Conservation (phyloP, 495 filamentous ascomycete genomes). For the Aeminium ludgeri region DNA sequence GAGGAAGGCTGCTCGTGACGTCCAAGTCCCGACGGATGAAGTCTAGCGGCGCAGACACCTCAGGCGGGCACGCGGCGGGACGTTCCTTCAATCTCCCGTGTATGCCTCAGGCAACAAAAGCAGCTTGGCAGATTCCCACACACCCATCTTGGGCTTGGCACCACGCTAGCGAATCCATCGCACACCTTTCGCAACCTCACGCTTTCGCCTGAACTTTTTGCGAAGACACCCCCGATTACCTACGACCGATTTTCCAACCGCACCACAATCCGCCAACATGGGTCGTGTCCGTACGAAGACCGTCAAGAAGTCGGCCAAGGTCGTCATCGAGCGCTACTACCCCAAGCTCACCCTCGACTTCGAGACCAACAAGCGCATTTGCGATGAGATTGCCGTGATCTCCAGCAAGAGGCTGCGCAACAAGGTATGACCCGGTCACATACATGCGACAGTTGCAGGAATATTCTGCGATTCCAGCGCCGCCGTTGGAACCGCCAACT, state of each 20-base stretch:
- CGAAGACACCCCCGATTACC: not conserved
- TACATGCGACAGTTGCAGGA: not conserved
- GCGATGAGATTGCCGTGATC: conserved; percentile 99
- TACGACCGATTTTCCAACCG: not conserved
- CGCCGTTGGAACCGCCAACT: not conserved
- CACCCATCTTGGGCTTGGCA: too few relatives aligned
- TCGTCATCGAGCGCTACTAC: conserved; percentile 84
- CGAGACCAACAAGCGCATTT: conserved; percentile 99
- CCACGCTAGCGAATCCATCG: too few relatives aligned
- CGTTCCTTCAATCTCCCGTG: too few relatives aligned
- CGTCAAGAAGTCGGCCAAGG: conserved; percentile 99
- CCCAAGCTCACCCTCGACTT: conserved; percentile 97
- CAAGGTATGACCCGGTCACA: conserved; percentile 45
- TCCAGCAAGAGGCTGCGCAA: conserved; percentile 94
- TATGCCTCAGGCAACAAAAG: too few relatives aligned
- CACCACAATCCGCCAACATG: conserved; percentile 51
- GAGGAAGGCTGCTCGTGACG: too few relatives aligned
- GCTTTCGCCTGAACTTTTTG: too few relatives aligned
- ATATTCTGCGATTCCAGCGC: too few relatives aligned
- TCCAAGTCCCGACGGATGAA: too few relatives aligned
- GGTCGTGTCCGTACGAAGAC: conserved; percentile 97
- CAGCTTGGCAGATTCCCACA: too few relatives aligned
- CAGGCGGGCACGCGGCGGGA: too few relatives aligned
- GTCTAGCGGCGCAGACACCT: too few relatives aligned
- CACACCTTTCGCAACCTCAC: too few relatives aligned